Percentiles rank a stretch among this genome's conserved stretches.
phyloP scores from a whole-genome alignment of 345 rosid species.

The Theobroma cacao region DNA sequence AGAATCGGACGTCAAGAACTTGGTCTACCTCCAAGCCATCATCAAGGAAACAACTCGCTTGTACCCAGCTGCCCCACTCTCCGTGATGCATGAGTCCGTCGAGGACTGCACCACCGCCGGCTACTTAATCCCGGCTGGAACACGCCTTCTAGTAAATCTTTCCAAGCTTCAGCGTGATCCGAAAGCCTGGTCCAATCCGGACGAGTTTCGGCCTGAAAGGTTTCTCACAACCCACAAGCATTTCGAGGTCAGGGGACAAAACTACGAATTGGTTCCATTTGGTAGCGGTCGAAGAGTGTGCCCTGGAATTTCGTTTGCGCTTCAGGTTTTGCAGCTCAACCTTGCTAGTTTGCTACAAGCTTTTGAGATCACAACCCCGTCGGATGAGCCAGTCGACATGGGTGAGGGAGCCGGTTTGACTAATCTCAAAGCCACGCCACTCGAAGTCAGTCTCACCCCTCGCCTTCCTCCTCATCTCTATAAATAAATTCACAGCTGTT shows the following conservation, averaged over 20 bases:
- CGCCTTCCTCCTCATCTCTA: not conserved
- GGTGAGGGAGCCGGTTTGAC: not conserved
- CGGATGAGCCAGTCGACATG: not conserved
- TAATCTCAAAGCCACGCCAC: constrained; percentile 4
- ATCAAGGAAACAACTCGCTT: not conserved
- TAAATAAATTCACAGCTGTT: not conserved
- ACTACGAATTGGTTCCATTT: not conserved
- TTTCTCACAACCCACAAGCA: not conserved
- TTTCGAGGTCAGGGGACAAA: not conserved
- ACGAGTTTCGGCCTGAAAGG: not conserved
- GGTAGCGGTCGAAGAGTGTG: not conserved
- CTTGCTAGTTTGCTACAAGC: not conserved
- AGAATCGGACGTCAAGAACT: not conserved
- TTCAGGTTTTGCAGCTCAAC: not conserved
- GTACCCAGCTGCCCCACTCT: not conserved
- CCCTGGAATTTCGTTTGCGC: not conserved
- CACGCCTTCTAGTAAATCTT: not conserved
- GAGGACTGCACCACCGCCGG: not conserved
- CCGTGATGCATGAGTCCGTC: not conserved
- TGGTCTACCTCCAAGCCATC: not conserved
- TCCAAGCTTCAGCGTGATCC: not conserved
- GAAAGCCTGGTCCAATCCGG: not conserved
- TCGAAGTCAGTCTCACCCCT: not conserved
- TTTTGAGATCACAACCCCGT: not conserved
- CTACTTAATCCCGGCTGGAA: not conserved